A percentile compares a stretch with the other conserved stretches of the same genome.
Conservation (phyloP, 306 rosid genomes). For the Dryas alaskensis region DNA sequence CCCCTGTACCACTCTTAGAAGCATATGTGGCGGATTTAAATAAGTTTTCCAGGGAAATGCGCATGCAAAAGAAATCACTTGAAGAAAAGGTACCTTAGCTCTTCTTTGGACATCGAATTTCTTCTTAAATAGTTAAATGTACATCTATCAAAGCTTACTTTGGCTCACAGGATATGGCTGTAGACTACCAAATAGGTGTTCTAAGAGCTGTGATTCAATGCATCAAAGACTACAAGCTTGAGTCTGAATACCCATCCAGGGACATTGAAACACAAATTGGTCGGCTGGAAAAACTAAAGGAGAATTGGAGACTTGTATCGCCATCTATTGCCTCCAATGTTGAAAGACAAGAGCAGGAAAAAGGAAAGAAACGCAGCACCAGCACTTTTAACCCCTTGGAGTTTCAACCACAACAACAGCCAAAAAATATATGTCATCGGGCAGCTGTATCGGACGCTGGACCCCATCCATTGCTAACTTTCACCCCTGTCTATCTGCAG, state of each 20-base stretch:
- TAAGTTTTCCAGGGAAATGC: background rate
- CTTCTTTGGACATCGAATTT: background rate
- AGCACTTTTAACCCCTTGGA: background rate
- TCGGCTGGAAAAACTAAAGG: slow-evolving; percentile 27
- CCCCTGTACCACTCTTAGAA: slow-evolving; percentile 36
- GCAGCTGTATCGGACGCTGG: background rate
- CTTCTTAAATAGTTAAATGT: background rate
- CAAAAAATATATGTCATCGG: background rate
- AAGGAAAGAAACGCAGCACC: background rate
- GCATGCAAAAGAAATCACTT: background rate
- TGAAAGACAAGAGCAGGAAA: slow-evolving; percentile 6
- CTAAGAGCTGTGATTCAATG: slow-evolving; percentile 29
- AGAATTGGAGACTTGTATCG: background rate
- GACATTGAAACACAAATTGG: slow-evolving; percentile 27
- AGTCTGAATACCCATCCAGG: slow-evolving; percentile 21
- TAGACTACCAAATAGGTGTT: slow-evolving; percentile 31
- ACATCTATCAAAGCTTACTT: background rate
- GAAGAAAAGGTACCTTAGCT: slow-evolving; percentile 27
- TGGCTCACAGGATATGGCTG: slow-evolving; percentile 31
- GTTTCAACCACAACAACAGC: background rate
- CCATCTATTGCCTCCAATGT: background rate
- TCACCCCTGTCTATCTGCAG: background rate
- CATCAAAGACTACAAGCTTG: slow-evolving; percentile 41
- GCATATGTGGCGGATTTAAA: slow-evolving; percentile 14
- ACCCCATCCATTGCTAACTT: background rate